Base-by-base conservation (phyloP, 2,329 filamentous ascomycete species). In the Macrophomina pseudophaseolina region DNA sequence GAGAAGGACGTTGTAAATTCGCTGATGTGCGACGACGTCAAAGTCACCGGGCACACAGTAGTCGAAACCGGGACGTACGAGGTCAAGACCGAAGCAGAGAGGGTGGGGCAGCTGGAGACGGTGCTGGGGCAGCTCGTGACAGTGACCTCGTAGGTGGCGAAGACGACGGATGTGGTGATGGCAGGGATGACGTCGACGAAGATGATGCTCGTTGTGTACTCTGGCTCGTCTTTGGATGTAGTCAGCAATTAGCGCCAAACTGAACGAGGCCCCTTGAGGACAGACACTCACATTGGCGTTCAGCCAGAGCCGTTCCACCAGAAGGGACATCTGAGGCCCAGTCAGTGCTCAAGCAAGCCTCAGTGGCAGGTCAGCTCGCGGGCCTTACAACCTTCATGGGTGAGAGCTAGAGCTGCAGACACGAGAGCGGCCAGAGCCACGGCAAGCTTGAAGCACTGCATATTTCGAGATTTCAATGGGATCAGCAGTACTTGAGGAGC, bases 101-200 rank as follows among this genome's bases (percentile, higher is more conserved):
- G 71, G 48, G 72, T 71, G 38, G 80, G 80, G 69, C 80, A 82
- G 70, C 76, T 71, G 63, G 74, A 76, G 54, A 80, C 76, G 53
- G 70, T 72, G 23, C 78, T 70, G n/a, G 75, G 74, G 71, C 80
- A 81, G 70, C 76, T 73, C 69, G 73, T 76, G 71, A 81, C 72
- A 51, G 81, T 83, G 69, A 82, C 74, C 66, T 78, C 75, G 69
- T 78, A 74, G 69, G 81, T 83, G 67, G 74, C 73, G 72, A 78
- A 81, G 72, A 79, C 76, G 56, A 76, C 74, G 68, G 80, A 82
- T 68, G 78, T 78, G 66, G 78, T 76, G 66, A 75, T 72, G 44
- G 75, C 76, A 2, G 75, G 74, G 38, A 72, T 68, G 64, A 72
- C 70, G 53, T 75, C 70, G 62, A 76, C 70, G 18, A 62, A 35